Evolutionary conservation across 441 rosid species (phyloP).

Genomic region (Corymbia citriodora): DNA sequence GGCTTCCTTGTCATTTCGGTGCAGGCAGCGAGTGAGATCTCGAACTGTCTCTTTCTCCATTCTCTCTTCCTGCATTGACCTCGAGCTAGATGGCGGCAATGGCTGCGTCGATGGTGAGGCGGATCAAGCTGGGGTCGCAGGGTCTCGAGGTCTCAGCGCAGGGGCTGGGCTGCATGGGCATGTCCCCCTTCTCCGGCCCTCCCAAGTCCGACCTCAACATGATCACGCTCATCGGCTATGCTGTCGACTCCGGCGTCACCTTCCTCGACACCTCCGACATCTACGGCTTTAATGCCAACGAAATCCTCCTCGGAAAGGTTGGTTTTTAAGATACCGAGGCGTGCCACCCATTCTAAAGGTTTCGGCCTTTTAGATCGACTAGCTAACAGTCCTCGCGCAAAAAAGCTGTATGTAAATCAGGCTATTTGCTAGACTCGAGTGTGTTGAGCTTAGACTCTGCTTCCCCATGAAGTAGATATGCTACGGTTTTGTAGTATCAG

Average conservation of each 20-base stretch:
- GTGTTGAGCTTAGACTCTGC: neutral
- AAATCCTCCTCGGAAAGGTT: conserved; percentile 6
- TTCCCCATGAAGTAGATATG: neutral
- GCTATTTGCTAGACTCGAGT: neutral
- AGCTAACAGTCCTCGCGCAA: neutral
- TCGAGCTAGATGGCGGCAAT: neutral
- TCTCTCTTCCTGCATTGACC: neutral
- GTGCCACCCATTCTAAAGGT: neutral
- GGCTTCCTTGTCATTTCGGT: neutral
- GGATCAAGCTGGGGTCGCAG: conserved; percentile 3
- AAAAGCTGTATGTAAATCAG: no score
- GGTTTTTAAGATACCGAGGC: neutral
- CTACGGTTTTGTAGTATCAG: neutral
- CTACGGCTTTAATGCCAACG: neutral
- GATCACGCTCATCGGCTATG: conserved; percentile 4
- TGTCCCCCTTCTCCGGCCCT: conserved; percentile 3
- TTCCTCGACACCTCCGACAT: conserved; percentile 5
- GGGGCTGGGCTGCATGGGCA: conserved; percentile 13
- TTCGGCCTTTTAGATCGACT: neutral
- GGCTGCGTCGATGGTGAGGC: neutral
- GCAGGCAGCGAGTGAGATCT: neutral
- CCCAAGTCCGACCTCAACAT: conserved; percentile 8
- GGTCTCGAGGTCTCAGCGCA: conserved; percentile 10
- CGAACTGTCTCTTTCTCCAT: neutral
- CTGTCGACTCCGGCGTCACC: neutral